These are phyloP conservation scores for Mycena kentingensis DNA, from an alignment of 768 basidiomycete species.

Conservation along the genomic window DNA sequence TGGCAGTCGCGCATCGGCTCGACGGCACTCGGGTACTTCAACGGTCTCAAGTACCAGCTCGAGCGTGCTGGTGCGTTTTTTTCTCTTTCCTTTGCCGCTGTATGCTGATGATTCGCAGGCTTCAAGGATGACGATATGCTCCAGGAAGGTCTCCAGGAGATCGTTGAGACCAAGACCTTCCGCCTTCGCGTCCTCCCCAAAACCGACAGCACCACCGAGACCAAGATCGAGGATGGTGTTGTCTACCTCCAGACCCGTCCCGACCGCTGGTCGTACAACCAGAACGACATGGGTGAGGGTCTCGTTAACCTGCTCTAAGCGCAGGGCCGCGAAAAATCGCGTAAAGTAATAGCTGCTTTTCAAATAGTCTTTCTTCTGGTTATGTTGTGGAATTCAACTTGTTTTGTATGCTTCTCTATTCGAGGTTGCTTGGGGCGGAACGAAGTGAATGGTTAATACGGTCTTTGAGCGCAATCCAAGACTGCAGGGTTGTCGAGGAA, in stretches of 20 bases:
- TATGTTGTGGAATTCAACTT: neutral
- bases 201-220: constrained; percentile 34
- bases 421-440: too few relatives aligned
- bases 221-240: constrained; percentile 37
- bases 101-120: constrained; percentile 16
- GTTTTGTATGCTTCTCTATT: neutral
- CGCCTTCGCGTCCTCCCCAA: constrained; percentile 39
- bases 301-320: constrained; percentile 31
- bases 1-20: constrained; percentile 34
- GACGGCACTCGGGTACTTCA: constrained; percentile 33
- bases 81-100: neutral
- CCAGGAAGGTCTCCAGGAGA: constrained; percentile 42
- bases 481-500: too few relatives aligned
- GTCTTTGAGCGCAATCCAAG: too few relatives aligned
- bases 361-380: neutral
- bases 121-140: constrained; percentile 43
- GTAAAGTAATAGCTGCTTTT: neutral
- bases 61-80: constrained; percentile 24
- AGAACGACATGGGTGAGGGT: constrained; percentile 24
- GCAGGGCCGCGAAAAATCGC: too few relatives aligned
- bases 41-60: constrained; percentile 36
- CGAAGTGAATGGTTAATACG: too few relatives aligned
- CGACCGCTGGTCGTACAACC: constrained; percentile 30
- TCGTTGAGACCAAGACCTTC: constrained; percentile 38
- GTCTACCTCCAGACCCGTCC: constrained; percentile 37